Evolutionary conservation across 73 alveolate species (phyloP), one percentile per base, ranked within the genome.

Genomic region (Paramecium caudatum): DNA sequence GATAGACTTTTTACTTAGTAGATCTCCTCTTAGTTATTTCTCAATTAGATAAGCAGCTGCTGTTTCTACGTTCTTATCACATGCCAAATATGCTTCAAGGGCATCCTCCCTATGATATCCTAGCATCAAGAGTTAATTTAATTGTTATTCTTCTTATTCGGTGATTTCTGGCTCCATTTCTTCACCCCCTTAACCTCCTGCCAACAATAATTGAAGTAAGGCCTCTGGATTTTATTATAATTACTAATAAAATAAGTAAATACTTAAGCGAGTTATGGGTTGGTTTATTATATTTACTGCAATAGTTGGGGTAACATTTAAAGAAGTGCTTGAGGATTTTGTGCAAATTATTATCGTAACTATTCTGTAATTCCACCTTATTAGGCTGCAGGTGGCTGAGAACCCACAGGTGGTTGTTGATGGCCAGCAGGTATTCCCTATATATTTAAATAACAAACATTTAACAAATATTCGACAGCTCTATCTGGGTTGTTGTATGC

Each of bases 401-500:
- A 6, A n/a, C 50, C 39, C 9, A 30, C 34, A 47, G 91, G 62
- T n/a, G 82, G 82, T 48, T 8, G 50, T 13, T 49, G 17, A 17
- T 82, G 15, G 15, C 19, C 19, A 13, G 37, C 30, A 4, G 84
- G 84, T 7, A 34, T 32, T 1, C 84, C 84, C 84, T 68, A 41
- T n/a, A 41, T 41, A 8, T 7, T 41, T 15, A 4, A 33, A 33
- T 15, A 10, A 21, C 32, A 33, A 6, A 65, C 92, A 83, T 70
- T 83, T 21, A 83, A 32, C 46, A 83, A 83, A 37, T 83, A 83
- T 55, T 83, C 92, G 16, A 83, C 36, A 0, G 92, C 92, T 83
- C 92, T 83, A 47, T 83, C 84, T 17, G 82, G 36, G 34, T 83
- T 83, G 82, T 83, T 55, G 46, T 37, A 83, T 15, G 92, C 92